These are phyloP conservation scores for Xylariaceae sp. DNA, from an alignment of 2,329 filamentous ascomycete genomes.

Conservation along the genomic window DNA sequence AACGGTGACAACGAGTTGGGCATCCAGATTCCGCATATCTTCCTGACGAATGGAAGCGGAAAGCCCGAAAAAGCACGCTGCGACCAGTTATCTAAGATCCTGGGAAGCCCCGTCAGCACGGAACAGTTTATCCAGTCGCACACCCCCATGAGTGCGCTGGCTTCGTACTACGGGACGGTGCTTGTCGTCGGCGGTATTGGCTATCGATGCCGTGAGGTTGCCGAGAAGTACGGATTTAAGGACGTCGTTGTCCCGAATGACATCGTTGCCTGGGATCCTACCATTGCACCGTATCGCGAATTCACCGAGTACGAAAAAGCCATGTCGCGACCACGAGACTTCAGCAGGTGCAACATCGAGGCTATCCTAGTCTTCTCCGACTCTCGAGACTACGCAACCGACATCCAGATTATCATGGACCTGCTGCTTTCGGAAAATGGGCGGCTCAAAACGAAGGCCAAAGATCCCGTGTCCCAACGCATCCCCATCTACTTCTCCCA, in stretches of 20 bases:
- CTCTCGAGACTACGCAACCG: constrained; percentile 67
- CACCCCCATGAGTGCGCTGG: constrained; percentile 69
- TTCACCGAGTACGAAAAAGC: constrained; percentile 64
- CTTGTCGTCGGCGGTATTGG: constrained; percentile 71
- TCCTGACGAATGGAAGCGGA: constrained; percentile 69
- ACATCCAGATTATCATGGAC: constrained; percentile 73
- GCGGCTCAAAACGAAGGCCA: constrained; percentile 56
- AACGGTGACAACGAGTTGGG: constrained; percentile 73
- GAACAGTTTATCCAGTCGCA: constrained; percentile 75
- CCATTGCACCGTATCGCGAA: constrained; percentile 62
- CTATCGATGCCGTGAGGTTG: constrained; percentile 67
- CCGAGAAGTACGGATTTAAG: constrained; percentile 68
- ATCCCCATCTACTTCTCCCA: constrained; percentile 66
- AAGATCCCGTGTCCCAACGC: constrained; percentile 58
- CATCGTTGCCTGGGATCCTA: constrained; percentile 63
- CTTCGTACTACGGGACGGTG: constrained; percentile 72
- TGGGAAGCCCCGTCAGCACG: constrained; percentile 58
- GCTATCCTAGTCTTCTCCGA: constrained; percentile 72
- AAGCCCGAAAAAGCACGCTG: constrained; percentile 62
- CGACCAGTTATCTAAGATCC: constrained; percentile 61
- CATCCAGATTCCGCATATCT: constrained; percentile 71
- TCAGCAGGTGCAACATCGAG: constrained; percentile 64
- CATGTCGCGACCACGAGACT: constrained; percentile 64
- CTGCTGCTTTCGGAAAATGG: constrained; percentile 64
- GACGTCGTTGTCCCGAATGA: constrained; percentile 69